A percentile compares a stretch with the other conserved stretches of the same genome.
phyloP scores from a whole-genome alignment of 2,329 filamentous ascomycete genomes.

The Aspergillus sp. region DNA sequence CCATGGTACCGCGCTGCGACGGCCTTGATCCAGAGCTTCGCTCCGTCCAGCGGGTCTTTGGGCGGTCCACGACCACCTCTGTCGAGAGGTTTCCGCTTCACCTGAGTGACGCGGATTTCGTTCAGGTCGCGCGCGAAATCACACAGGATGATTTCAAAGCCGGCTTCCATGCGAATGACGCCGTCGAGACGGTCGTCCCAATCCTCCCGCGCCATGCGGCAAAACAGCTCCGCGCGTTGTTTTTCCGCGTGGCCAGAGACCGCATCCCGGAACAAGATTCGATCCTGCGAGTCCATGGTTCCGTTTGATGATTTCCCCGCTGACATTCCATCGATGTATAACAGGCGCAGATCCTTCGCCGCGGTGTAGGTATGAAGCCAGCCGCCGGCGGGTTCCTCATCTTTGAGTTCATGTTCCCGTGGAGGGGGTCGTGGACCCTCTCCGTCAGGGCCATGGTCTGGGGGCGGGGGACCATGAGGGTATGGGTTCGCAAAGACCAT shows the following conservation, averaged over 20 bases:
- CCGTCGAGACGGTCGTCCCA: conserved; percentile 58
- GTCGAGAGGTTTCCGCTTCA: conserved; percentile 13
- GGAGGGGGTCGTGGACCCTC: background rate
- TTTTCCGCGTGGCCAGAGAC: conserved; percentile 39
- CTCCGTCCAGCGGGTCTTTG: background rate
- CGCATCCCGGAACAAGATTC: conserved; percentile 52
- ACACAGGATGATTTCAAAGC: conserved; percentile 70
- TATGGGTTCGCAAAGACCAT: conserved; percentile 56
- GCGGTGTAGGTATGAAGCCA: conserved; percentile 67
- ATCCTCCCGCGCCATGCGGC: conserved; percentile 49
- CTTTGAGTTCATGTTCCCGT: background rate
- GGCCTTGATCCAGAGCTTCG: conserved; percentile 17
- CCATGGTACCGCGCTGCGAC: conserved; percentile 29
- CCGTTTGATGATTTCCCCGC: conserved; percentile 64
- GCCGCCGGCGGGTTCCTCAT: conserved; percentile 35
- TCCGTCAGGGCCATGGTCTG: background rate
- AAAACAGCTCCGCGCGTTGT: conserved; percentile 55
- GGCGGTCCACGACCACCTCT: background rate
- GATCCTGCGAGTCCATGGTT: conserved; percentile 66
- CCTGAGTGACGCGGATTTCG: conserved; percentile 31
- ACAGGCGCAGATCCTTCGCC: conserved; percentile 54
- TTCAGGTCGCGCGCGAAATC: conserved; percentile 52
- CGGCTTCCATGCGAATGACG: conserved; percentile 65
- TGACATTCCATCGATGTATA: conserved; percentile 70
- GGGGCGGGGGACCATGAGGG: conserved; percentile 11